Evolutionary conservation across 148 eudicot genomes (phyloP).

Genomic region (Vaccinium darrowii): DNA sequence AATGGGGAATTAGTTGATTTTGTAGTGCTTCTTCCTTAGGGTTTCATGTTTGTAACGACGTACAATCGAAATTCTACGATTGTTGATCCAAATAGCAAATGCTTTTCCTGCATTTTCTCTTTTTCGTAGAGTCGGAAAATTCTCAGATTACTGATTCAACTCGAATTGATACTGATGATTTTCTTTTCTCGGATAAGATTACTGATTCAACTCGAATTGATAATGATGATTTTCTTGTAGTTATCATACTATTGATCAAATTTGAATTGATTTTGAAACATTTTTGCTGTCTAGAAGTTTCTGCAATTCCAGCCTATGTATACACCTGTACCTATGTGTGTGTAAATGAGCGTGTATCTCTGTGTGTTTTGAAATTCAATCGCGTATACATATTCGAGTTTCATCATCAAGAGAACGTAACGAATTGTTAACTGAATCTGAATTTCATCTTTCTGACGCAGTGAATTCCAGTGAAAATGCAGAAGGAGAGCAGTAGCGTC

Average conservation of each 20-base stretch:
- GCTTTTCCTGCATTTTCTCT: not conserved
- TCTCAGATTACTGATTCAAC: not conserved
- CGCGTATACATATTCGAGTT: no score
- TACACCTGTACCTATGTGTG: not conserved
- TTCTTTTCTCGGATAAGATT: no score
- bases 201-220: not conserved
- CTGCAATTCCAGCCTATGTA: not conserved
- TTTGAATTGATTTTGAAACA: not conserved
- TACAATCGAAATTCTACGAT: no score
- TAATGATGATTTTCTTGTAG: no score
- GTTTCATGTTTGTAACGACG: no score
- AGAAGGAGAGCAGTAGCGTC: conserved; percentile 14
- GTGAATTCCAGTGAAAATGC: conserved; percentile 14
- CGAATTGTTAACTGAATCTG: not conserved
- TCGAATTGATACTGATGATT: no score
- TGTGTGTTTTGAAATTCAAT: not conserved
- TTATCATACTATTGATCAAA: no score
- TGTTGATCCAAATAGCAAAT: no score
- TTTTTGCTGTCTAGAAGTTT: not conserved
- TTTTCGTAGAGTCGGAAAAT: not conserved
- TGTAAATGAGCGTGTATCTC: not conserved
- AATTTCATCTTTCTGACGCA: not conserved
- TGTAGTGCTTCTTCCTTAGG: not conserved
- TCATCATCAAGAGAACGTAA: no score
- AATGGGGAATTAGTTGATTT: not conserved